Conservation (phyloP, 1,284 basidiomycete species). For the Agroathelia rolfsii region DNA sequence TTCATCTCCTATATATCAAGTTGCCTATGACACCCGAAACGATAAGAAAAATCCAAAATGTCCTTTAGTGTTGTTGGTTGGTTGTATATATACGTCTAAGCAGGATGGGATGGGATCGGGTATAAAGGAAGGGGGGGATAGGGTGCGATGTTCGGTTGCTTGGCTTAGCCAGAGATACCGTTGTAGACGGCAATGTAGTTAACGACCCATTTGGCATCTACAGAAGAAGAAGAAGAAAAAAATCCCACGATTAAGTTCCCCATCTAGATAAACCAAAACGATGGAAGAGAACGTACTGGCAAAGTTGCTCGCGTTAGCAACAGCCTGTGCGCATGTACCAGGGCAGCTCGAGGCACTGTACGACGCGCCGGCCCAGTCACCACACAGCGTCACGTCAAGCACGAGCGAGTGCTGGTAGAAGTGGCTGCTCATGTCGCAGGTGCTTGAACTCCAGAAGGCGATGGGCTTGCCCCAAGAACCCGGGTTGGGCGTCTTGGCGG, state of each 20-base stretch:
- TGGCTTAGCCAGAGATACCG: too few species aligned
- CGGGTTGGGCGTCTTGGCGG: constrained; percentile 45
- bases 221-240: constrained; percentile 9
- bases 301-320: constrained; percentile 47
- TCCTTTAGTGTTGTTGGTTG: too few species aligned
- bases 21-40: too few species aligned
- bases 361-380: constrained; percentile 53
- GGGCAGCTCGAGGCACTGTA: constrained; percentile 42
- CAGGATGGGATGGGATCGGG: too few species aligned
- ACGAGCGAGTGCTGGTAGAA: constrained; percentile 58
- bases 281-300: constrained; percentile 21
- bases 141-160: too few species aligned
- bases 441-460: constrained; percentile 51
- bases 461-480: constrained; percentile 56
- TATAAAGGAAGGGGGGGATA: too few species aligned
- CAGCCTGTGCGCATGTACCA: constrained; percentile 43
- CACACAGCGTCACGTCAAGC: constrained; percentile 36
- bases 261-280: constrained; percentile 1
- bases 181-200: constrained; percentile 36
- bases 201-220: constrained; percentile 49
- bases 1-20: too few species aligned
- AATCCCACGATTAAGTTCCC: constrained; percentile 1
- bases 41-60: too few species aligned
- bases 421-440: constrained; percentile 56
- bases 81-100: too few species aligned